A percentile compares a stretch with the other conserved stretches of the same genome.
Conservation (phyloP, 1,139 yeast species). For the Saccharomycopsis hybrid region DNA sequence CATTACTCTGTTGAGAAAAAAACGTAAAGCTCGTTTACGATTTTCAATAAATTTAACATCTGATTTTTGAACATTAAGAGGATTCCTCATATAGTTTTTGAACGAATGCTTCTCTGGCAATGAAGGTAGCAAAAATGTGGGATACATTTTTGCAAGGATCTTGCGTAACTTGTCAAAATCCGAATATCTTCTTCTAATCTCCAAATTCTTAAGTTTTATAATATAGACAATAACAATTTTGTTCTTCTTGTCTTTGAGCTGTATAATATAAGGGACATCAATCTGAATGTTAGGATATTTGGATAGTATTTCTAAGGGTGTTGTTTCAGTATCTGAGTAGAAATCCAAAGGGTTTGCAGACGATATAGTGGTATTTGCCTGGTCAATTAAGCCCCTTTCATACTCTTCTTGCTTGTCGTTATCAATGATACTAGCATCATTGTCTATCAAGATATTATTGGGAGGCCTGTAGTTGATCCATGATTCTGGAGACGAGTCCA, state of each 20-base stretch:
- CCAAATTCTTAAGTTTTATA: slow-evolving; percentile 50
- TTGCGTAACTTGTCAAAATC: slow-evolving; percentile 83
- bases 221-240: slow-evolving; percentile 77
- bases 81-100: slow-evolving; percentile 36
- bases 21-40: slow-evolving; percentile 71
- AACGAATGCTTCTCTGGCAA: slow-evolving; percentile 87
- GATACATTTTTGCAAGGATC: slow-evolving; percentile 65
- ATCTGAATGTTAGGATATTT: slow-evolving; percentile 10
- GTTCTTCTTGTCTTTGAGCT: slow-evolving; percentile 68
- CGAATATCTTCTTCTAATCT: slow-evolving; percentile 78
- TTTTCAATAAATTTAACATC: slow-evolving; percentile 47
- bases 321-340: slow-evolving; percentile 15
- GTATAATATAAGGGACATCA: slow-evolving; percentile 47
- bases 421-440: slow-evolving; percentile 9
- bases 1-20: slow-evolving; percentile 72
- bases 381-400: slow-evolving; percentile 15
- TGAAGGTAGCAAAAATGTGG: slow-evolving; percentile 82
- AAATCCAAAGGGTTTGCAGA: slow-evolving; percentile 16
- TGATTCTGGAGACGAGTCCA: slow-evolving; percentile 10
- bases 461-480: slow-evolving; percentile 12
- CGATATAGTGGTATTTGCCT: slow-evolving; percentile 13
- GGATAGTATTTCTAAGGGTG: slow-evolving; percentile 12
- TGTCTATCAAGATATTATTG: neutral
- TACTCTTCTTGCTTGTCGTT: slow-evolving; percentile 15
- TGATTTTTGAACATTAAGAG: slow-evolving; percentile 47